Base-by-base conservation (phyloP, 768 basidiomycete genomes). In the Agrocybe praecox region DNA sequence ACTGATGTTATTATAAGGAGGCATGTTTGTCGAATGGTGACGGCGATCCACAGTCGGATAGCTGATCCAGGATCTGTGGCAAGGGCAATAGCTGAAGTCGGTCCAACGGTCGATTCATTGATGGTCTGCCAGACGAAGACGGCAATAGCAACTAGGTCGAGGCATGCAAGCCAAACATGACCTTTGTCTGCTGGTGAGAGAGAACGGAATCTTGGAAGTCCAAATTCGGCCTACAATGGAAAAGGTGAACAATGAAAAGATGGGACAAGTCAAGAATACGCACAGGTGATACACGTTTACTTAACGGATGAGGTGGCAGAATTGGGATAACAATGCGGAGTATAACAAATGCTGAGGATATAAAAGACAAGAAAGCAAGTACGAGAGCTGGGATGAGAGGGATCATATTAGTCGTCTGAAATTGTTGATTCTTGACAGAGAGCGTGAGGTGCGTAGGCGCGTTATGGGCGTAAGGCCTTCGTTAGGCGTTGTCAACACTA, bases 311-410 rank as follows among this genome's bases (percentile, higher is more conserved):
- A 50, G 88, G 88, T 23, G 89, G 89, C 55, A 92, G 69, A 69
- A 90, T 85, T 57, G 90, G 88, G 67, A 90, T 77, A 65, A 90
- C 68, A 68, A 89, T 87, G 69, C 87, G 86, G 67, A 90, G 83
- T 72, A 92, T 83, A 65, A 90, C 80, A 66, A 89, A 90, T 66
- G 80, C 86, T 46, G 90, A 90, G 67, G 80, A 81, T 66, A 85
- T 68, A 75, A 91, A 88, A 52, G 90, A 90, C 63, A 88, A 56
- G 67, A 91, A 80, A 71, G 84, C 83, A 65, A 91, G 82, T 46
- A 79, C 79, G 65, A 92, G 75, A 52, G 87, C 78, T 42, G 84
- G 83, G 70, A 86, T 72, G 69, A 90, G 81, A 52, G 88, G 84
- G 64, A 89, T 77, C 87, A 90, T 90, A 49, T 63, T 74, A 63